phyloP scores from a whole-genome alignment of 139 green algal species.

The Coccomyxa sp. region DNA sequence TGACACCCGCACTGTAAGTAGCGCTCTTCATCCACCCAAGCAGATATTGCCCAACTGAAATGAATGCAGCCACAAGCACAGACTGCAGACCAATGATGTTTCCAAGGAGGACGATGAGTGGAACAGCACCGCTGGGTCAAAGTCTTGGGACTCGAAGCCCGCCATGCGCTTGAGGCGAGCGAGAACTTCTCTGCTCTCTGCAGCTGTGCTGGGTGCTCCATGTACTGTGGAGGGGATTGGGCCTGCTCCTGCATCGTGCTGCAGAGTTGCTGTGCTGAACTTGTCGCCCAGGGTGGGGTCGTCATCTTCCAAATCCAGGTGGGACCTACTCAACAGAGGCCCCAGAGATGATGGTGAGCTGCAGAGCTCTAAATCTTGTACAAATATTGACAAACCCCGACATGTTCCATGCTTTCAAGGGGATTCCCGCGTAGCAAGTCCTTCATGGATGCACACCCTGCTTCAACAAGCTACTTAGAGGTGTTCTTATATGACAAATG shows the following conservation, averaged over 20 bases:
- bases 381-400: not conserved
- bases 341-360: not conserved
- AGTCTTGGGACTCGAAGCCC: constrained; percentile 44
- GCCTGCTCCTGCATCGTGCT: not conserved
- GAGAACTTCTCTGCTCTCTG: constrained; percentile 34
- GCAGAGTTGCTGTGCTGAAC: constrained; percentile 10
- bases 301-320: constrained; percentile 13
- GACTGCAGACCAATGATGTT: not conserved
- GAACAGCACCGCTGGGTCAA: constrained; percentile 26
- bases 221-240: constrained; percentile 19
- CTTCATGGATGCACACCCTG: not conserved
- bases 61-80: not conserved
- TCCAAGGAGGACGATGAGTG: not conserved
- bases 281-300: constrained; percentile 17
- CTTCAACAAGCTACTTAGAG: not conserved
- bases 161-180: constrained; percentile 42
- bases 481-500: not conserved
- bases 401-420: not conserved
- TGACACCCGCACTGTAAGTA: too few relatives aligned
- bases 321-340: constrained; percentile 12
- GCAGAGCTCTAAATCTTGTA: not conserved
- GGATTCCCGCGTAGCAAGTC: not conserved
- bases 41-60: too few relatives aligned
- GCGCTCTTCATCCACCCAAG: too few relatives aligned
- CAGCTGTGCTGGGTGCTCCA: constrained; percentile 21